These are phyloP conservation scores for Darksidea phi DNA, from an alignment of 495 filamentous ascomycete species.

Conservation along the genomic window DNA sequence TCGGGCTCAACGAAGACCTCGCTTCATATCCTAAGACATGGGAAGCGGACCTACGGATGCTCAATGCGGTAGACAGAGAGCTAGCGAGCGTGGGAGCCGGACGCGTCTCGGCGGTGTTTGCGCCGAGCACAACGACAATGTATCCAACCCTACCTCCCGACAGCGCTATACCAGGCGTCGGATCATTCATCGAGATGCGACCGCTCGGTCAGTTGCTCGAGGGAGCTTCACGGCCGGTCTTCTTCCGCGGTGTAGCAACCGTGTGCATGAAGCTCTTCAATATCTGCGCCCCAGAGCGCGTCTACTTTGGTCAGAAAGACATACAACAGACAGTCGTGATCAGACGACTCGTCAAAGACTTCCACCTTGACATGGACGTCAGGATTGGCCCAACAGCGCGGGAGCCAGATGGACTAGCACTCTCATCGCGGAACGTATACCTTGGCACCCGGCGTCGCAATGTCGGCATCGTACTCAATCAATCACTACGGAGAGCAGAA, in stretches of 20 bases:
- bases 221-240: slow-evolving; percentile 83
- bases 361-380: slow-evolving; percentile 76
- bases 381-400: slow-evolving; percentile 69
- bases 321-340: slow-evolving; percentile 94
- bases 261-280: slow-evolving; percentile 98
- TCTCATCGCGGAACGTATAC: slow-evolving; percentile 94
- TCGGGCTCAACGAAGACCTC: slow-evolving; percentile 86
- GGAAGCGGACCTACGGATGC: slow-evolving; percentile 65
- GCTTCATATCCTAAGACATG: slow-evolving; percentile 88
- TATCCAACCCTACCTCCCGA: slow-evolving; percentile 82
- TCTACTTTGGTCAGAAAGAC: slow-evolving; percentile 98
- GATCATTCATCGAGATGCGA: slow-evolving; percentile 91
- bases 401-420: slow-evolving; percentile 82
- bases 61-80: slow-evolving; percentile 68
- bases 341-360: slow-evolving; percentile 80
- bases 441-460: slow-evolving; percentile 70
- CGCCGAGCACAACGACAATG: slow-evolving; percentile 78
- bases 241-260: slow-evolving; percentile 94
- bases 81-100: slow-evolving; percentile 58
- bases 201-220: slow-evolving; percentile 79
- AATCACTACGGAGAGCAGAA: slow-evolving; percentile 69
- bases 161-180: slow-evolving; percentile 65
- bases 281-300: slow-evolving; percentile 78
- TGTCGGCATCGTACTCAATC: slow-evolving; percentile 68
- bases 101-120: slow-evolving; percentile 77